A percentile compares a stretch with the other conserved stretches of the same genome.
These are phyloP conservation scores for Phyllosticta citriasiana DNA, from an alignment of 2,329 filamentous ascomycete species.

Conservation along the genomic window DNA sequence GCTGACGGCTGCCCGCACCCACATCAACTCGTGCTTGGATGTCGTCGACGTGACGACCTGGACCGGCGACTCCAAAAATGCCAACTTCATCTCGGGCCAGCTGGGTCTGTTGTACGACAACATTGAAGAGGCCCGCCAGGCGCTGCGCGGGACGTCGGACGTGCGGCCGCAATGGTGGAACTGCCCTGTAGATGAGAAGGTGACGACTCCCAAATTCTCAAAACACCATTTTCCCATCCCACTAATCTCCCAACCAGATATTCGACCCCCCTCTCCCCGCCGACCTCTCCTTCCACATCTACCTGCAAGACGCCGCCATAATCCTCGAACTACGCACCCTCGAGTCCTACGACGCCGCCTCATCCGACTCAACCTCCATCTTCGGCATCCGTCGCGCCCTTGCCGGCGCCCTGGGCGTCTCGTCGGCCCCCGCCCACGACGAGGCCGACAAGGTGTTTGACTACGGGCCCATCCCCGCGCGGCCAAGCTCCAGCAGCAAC, in stretches of 20 bases:
- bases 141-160: conserved; percentile 46
- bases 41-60: conserved; percentile 68
- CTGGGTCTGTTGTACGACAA: conserved; percentile 50
- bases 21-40: conserved; percentile 75
- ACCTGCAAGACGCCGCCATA: conserved; percentile 45
- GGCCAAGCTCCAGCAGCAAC: conserved; percentile 11
- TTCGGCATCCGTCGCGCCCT: conserved; percentile 51
- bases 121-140: conserved; percentile 49
- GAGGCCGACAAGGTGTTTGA: conserved; percentile 70
- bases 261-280: conserved; percentile 55
- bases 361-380: conserved; percentile 19
- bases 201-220: conserved; percentile 18
- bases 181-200: conserved; percentile 48
- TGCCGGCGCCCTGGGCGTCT: conserved; percentile 35
- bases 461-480: conserved; percentile 32
- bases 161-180: conserved; percentile 47
- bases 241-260: conserved; percentile 22
- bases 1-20: conserved; percentile 60
- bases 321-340: conserved; percentile 57
- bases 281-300: conserved; percentile 62
- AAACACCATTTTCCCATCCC: background rate
- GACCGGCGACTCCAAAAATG: conserved; percentile 54
- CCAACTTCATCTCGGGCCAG: conserved; percentile 49
- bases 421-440: conserved; percentile 33
- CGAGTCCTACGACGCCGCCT: conserved; percentile 36